Percentiles rank a stretch among this genome's conserved stretches.
Evolutionary conservation across 768 basidiomycete species (phyloP).

Genomic region (Neoboletus magnificus): DNA sequence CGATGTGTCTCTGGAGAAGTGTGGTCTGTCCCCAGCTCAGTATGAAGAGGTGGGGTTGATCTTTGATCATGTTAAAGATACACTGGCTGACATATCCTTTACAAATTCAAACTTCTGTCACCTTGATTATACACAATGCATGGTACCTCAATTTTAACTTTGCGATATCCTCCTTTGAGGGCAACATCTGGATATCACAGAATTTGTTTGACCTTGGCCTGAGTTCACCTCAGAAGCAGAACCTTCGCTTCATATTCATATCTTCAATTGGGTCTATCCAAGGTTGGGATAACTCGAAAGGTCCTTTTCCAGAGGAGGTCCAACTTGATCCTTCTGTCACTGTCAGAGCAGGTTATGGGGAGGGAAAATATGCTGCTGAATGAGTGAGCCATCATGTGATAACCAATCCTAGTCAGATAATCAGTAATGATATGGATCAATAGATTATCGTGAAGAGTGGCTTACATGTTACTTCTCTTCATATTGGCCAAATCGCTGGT

Average conservation of each 20-base stretch:
- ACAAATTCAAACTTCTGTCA: conserved; percentile 34
- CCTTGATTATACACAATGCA: conserved; percentile 40
- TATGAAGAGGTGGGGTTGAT: conserved; percentile 17
- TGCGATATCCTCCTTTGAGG: conserved; percentile 41
- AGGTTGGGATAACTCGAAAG: conserved; percentile 27
- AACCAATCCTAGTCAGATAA: no score
- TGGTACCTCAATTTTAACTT: conserved; percentile 47
- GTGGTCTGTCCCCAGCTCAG: conserved; percentile 28
- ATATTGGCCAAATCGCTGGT: conserved; percentile 47
- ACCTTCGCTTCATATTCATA: conserved; percentile 37
- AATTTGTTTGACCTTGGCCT: conserved; percentile 34
- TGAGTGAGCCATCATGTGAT: conserved; percentile 20
- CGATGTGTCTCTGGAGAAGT: conserved; percentile 23
- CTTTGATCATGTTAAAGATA: background rate
- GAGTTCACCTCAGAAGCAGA: conserved; percentile 24
- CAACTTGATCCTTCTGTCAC: conserved; percentile 32
- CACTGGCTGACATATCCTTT: background rate
- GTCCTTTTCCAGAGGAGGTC: conserved; percentile 36
- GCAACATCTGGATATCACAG: conserved; percentile 37
- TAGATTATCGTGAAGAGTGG: conserved; percentile 40
- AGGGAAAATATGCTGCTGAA: conserved; percentile 45
- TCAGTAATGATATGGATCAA: background rate
- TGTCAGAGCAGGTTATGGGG: conserved; percentile 43
- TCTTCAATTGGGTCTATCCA: conserved; percentile 39
- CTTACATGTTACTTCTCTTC: conserved; percentile 35